Base-by-base conservation (phyloP, 441 rosid genomes). In the Isatis lusitanica region DNA sequence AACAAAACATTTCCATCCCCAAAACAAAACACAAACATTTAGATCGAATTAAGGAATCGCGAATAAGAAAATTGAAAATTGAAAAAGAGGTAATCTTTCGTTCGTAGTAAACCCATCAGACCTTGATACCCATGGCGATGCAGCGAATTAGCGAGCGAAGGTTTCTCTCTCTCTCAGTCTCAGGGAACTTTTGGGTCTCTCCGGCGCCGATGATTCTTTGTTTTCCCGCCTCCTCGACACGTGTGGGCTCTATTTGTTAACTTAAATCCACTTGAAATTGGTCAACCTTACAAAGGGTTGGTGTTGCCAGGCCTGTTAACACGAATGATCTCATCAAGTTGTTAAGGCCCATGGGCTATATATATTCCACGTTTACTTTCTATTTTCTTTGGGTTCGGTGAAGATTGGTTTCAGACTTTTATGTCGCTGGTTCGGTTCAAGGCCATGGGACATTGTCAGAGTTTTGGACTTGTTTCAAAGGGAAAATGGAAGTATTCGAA, bases 91-190 rank as follows among this genome's bases (percentile, higher is more conserved):
- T 26, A 16, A 24, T 10, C 15, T 17, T 51, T 36, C 21, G 2
- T 9, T 71, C 13, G 15, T 1, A 40, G 5, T 4, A 18, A 65
- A 48, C 35, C 9, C 7, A 61, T 50, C 78, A 40, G 28, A 85
- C 91, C 89, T 85, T 85, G 55, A 85, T 85, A n/a, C 89, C 89
- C 91, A 87, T 85, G 56, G 40, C 70, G 72, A 71, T 42, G 31
- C 66, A 21, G 61, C 58, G 50, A 66, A 55, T 28, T 8, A 59
- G 63, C 68, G 17, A 74, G 42, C 9, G 39, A 18, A 46, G 2
- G 40, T 46, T 0, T 55, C 33, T 24, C 6, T 42, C 17, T 70
- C 56, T 59, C 59, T 35, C 40, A 4, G 33, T 17, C 36, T 38
- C 61, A 9, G 58, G 48, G 48, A 28, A 63, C 31, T 60, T 60